Evolutionary conservation across 169 alveolate species (phyloP).

Genomic region (Sarcocystis neurona): DNA sequence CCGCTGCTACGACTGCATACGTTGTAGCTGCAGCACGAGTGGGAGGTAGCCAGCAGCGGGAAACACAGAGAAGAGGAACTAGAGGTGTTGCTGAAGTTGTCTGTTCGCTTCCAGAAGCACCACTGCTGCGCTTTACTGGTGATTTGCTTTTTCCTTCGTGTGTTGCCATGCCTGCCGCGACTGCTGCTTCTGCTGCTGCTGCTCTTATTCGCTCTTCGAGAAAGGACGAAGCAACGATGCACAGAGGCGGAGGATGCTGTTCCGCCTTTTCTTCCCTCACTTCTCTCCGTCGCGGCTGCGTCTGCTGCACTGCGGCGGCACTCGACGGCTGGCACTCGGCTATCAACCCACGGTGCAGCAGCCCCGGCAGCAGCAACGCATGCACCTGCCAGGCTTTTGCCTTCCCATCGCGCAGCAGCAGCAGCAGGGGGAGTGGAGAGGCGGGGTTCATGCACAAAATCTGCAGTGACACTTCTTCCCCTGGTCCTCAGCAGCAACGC

Average conservation of each 20-base stretch:
- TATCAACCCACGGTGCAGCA: not conserved
- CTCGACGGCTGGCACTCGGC: not conserved
- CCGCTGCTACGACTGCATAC: no score
- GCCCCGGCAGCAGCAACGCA: constrained; percentile 38
- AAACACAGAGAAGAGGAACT: not conserved
- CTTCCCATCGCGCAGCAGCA: not conserved
- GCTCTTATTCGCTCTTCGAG: not conserved
- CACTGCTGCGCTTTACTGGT: not conserved
- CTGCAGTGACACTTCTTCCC: not conserved
- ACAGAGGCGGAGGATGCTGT: not conserved
- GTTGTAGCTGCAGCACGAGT: no score
- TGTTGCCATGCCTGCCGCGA: no score
- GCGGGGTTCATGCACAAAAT: not conserved
- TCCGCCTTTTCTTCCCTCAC: not conserved
- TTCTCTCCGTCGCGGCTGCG: not conserved
- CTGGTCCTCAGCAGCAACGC: not conserved
- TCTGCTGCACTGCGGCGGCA: constrained; percentile 13
- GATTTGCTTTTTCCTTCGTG: not conserved
- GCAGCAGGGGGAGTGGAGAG: not conserved
- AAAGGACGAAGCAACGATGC: not conserved
- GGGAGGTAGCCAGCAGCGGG: not conserved
- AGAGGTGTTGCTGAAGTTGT: not conserved
- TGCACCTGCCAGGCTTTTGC: not conserved
- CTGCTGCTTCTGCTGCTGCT: not conserved
- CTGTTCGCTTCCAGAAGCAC: not conserved